A percentile compares a stretch with the other conserved stretches of the same genome.
These are phyloP conservation scores for Arthrobotrys sinensis DNA, from an alignment of 2,329 filamentous ascomycete species.

Conservation along the genomic window DNA sequence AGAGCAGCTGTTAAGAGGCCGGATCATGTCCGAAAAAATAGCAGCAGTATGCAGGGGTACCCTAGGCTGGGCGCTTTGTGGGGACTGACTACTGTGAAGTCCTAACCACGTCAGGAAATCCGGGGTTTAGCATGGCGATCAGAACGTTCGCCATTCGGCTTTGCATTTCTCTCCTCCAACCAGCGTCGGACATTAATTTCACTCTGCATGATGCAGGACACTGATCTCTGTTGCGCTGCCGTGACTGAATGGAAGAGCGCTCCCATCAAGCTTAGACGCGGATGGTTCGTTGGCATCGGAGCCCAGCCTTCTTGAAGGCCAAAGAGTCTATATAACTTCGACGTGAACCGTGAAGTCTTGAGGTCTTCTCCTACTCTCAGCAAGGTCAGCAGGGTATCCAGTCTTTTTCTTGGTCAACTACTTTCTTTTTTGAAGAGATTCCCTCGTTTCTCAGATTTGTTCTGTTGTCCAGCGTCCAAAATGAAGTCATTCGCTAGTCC, in stretches of 20 bases:
- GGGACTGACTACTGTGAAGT: too few species aligned
- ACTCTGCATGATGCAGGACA: not conserved
- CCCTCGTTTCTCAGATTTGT: too few species aligned
- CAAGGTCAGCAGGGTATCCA: not conserved
- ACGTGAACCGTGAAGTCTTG: too few species aligned
- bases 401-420: not conserved
- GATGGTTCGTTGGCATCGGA: not conserved
- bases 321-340: not conserved
- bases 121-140: not conserved
- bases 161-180: conserved; percentile 13
- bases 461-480: too few species aligned
- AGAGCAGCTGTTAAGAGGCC: too few species aligned
- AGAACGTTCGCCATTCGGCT: not conserved
- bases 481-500: conserved; percentile 44
- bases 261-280: not conserved
- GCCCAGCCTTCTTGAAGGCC: not conserved
- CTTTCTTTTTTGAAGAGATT: not conserved
- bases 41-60: too few species aligned
- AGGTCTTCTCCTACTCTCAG: too few species aligned
- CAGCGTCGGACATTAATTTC: conserved; percentile 35
- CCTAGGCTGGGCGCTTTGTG: too few species aligned
- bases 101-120: too few species aligned
- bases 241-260: not conserved
- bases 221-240: conserved; percentile 3
- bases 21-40: too few species aligned